Evolutionary conservation across 441 rosid species (phyloP).

Genomic region (Rhodomyrtus psidioides): DNA sequence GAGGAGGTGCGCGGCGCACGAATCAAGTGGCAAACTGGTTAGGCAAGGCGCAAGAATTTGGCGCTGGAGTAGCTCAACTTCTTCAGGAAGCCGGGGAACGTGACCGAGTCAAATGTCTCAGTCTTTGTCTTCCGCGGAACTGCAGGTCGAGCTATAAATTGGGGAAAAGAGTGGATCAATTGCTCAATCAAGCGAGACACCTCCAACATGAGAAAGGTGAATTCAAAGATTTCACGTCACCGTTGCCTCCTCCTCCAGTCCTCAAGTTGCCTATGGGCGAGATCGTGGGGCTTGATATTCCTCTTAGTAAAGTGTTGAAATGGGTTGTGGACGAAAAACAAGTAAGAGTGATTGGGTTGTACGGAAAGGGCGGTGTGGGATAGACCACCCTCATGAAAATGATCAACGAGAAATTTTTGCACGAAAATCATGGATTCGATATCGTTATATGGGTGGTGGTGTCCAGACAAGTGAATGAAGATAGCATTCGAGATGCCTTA

Average conservation of each 20-base stretch:
- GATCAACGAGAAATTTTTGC: background rate
- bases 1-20: background rate
- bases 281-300: background rate
- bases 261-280: background rate
- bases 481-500: background rate
- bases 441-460: background rate
- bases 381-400: background rate
- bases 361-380: background rate
- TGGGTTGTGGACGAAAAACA: background rate
- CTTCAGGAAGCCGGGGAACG: background rate
- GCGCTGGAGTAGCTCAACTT: background rate
- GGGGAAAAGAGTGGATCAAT: background rate
- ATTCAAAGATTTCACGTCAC: rapidly evolving
- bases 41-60: background rate
- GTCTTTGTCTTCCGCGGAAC: slow-evolving; percentile 1
- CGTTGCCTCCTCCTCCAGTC: background rate
- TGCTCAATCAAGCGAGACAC: background rate
- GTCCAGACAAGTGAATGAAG: background rate
- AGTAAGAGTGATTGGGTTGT: background rate
- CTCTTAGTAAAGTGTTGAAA: background rate
- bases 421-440: rapidly evolving
- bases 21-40: slow-evolving; percentile 2
- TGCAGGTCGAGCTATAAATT: background rate
- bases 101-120: slow-evolving; percentile 9
- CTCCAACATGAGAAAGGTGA: background rate